Conservation (phyloP, 2,329 filamentous ascomycete species). For the Fusarium succisae region DNA sequence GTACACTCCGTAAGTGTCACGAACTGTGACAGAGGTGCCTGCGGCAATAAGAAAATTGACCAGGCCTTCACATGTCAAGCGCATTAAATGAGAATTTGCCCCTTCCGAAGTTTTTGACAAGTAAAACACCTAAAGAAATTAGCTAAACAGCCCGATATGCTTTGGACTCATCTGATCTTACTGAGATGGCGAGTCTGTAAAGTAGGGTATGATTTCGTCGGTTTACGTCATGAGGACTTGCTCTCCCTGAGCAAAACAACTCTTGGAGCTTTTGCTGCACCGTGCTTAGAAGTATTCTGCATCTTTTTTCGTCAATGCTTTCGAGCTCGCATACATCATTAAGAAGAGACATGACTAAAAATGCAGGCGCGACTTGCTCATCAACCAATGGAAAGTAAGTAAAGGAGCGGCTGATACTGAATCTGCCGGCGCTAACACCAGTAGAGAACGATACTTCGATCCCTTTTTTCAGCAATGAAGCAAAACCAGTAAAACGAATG, state of each 20-base stretch:
- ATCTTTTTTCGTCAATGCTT: rapidly evolving
- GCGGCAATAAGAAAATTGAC: neutral
- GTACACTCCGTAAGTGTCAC: rapidly evolving
- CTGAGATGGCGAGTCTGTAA: rapidly evolving
- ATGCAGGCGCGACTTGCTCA: rapidly evolving
- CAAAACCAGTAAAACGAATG: rapidly evolving
- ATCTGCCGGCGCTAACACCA: rapidly evolving
- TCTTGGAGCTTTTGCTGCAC: neutral
- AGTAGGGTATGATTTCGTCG: rapidly evolving
- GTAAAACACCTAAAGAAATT: rapidly evolving
- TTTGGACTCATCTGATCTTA: rapidly evolving
- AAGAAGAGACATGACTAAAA: rapidly evolving
- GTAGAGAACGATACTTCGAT: neutral
- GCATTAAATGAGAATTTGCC: neutral
- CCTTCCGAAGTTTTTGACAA: rapidly evolving
- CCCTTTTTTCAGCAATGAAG: rapidly evolving
- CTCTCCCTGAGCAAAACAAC: neutral
- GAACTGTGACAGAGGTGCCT: neutral
- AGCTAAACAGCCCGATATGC: rapidly evolving
- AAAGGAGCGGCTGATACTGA: neutral
- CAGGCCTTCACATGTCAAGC: neutral
- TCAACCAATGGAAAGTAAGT: neutral
- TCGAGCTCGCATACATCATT: rapidly evolving
- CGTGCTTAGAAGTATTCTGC: rapidly evolving
- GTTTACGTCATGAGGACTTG: neutral